These are phyloP conservation scores for Aspergillus sparsus DNA, from an alignment of 495 filamentous ascomycete genomes.

Conservation along the genomic window DNA sequence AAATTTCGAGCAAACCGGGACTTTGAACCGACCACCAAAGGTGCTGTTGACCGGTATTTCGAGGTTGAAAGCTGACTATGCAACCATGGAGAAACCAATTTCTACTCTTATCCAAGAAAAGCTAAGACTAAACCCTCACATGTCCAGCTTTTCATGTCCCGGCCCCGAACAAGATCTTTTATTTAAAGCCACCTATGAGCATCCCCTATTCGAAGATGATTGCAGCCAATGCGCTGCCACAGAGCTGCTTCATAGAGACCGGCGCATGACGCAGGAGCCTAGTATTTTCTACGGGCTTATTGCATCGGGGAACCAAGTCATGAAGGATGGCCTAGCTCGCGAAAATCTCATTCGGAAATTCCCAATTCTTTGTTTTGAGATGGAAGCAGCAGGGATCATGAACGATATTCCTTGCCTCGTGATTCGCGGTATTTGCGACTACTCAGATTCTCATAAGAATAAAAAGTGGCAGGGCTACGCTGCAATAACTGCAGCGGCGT, in stretches of 20 bases:
- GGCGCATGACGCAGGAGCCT: not conserved
- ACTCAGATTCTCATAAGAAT: slow-evolving; percentile 18
- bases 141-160: not conserved
- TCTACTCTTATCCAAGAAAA: not conserved
- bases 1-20: slow-evolving; percentile 36
- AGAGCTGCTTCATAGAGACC: not conserved
- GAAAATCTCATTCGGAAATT: not conserved
- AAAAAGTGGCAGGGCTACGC: slow-evolving; percentile 12
- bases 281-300: not conserved
- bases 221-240: not conserved
- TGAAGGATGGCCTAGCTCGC: not conserved
- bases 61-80: slow-evolving; percentile 24
- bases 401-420: slow-evolving; percentile 8
- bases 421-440: slow-evolving; percentile 17
- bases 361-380: slow-evolving; percentile 4
- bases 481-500: slow-evolving; percentile 10
- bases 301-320: slow-evolving; percentile 5
- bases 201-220: not conserved
- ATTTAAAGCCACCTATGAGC: not conserved
- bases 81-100: not conserved
- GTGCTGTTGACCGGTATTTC: slow-evolving; percentile 32
- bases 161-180: not conserved
- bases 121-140: not conserved
- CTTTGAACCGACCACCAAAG: slow-evolving; percentile 37
- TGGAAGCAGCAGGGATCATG: slow-evolving; percentile 8